Evolutionary conservation across 1,284 basidiomycete species (phyloP), one percentile per base, ranked within the genome.

Genomic region (Fomitopsis pinicola): DNA sequence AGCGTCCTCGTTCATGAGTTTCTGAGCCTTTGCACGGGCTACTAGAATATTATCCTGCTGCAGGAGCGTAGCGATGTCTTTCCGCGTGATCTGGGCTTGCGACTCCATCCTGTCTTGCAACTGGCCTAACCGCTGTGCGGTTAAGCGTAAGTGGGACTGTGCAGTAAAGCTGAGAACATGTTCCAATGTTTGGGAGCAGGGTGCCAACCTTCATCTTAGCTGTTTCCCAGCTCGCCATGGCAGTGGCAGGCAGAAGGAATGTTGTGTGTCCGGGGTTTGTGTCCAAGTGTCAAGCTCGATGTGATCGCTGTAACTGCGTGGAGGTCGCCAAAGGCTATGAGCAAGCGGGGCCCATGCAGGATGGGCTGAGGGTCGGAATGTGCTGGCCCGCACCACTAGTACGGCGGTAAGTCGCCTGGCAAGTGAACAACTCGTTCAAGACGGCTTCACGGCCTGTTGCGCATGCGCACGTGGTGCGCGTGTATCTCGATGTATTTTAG

Each of bases 1-100:
- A 10, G 78, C 76, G 69, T 91, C 89, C 56, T 89, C 86, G 44
- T 81, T 77, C 42, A 89, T 81, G 59, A 88, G 72, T 66, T 81
- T 84, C 68, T 87, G 86, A 1, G 86, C 86, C 74, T 90, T 91
- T 12, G 82, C 80, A 44, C 89, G 83, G 12, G 89, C 89, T 48
- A 88, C 72, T 15, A 75, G 76, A 57, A 87, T 73, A 62, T 87
- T 83, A 42, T 80, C 80, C 64, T 87, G 83, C 59, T 82, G 79
- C 46, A 92, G 76, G 28, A 87, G 73, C 10, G 80, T 86, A 12
- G 87, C 84, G 59, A 92, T 86, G 69, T 91, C 88, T 64, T 78
- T 79, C 64, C 86, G 80, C 15, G 80, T 83, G 46, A 88, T 82
- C 48, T 79, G 80, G 3, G 80, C 80, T 68, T 85, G 79, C 1